These are phyloP conservation scores for Pelargonium australe DNA, from an alignment of 441 rosid genomes.

Conservation along the genomic window DNA sequence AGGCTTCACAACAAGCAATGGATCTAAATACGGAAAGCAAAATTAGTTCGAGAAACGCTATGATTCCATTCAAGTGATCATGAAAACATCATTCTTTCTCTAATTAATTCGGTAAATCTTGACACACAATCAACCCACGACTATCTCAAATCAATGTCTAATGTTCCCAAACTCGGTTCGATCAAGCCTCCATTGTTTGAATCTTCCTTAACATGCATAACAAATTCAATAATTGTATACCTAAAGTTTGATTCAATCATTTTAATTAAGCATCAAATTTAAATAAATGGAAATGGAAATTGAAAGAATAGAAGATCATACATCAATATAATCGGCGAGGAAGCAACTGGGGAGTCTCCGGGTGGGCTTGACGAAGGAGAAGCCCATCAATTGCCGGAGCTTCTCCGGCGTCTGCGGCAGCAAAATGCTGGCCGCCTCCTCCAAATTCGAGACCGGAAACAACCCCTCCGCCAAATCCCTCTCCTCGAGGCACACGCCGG, in stretches of 20 bases:
- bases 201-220: no score
- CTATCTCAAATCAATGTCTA: no score
- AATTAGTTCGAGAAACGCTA: no score
- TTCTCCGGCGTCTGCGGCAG: constrained; percentile 23
- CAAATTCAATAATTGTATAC: no score
- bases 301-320: neutral
- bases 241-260: no score
- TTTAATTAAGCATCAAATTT: neutral
- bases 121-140: no score
- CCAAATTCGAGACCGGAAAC: constrained; percentile 19
- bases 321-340: neutral
- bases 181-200: no score
- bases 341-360: neutral
- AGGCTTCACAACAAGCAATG: neutral
- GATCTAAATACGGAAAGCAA: neutral
- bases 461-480: constrained; percentile 21
- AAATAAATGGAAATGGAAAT: no score
- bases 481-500: constrained; percentile 26
- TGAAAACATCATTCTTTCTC: no score
- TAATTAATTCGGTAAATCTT: no score
- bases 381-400: constrained; percentile 22
- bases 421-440: constrained; percentile 18
- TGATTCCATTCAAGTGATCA: neutral
- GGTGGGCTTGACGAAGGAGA: constrained; percentile 17
- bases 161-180: no score